Evolutionary conservation across 2,329 filamentous ascomycete species (phyloP), one percentile per base, ranked within the genome.

Genomic region (Sporothrix dimorphospora): DNA sequence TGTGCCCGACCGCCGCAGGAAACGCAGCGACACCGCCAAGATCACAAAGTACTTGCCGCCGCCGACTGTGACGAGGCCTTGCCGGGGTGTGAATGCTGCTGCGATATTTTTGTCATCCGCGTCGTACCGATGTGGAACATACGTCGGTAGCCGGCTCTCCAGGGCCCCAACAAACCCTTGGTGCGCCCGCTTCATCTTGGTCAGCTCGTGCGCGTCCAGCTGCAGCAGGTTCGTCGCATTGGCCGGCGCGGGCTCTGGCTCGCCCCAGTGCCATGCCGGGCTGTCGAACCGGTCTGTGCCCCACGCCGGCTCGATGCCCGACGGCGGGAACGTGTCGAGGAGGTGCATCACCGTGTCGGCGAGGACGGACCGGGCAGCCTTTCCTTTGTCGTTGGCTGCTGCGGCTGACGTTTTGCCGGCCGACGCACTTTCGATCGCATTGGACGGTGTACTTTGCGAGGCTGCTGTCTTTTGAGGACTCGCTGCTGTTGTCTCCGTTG

Each of bases 1-100:
- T 47, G 84, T 86, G 45, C 85, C 86, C 1, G 82, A 81, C 42
- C 83, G 82, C 11, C 86, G 83, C 27, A 87, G 79, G 81, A 87
- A 85, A 12, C 85, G 82, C 27, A 88, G 78, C 2, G 85, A 83
- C 8, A 84, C 82, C 19, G 88, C 75, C 68, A 85, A 82, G 5
- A 85, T 81, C 0, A 85, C 83, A 68, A 87, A 81, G 75, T 86
- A 85, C n/a, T 80, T 78, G 1, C 81, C 80, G 12, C 85, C 84
- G 2, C 84, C 85, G 1, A 84, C 84, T 12, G 84, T 85, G 40
- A 88, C 85, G 45, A 88, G 79, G 1, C 86, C 86, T 2, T 81
- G 80, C 5, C 82, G 81, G 8, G 71, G 65, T 8, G 70, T 27
- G 27, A 40, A 12, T 9, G 11, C 21, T 8, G 51, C 21, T 3